Conservation (phyloP, 352 stramenopile genomes). For the Phytopythium aichiense region DNA sequence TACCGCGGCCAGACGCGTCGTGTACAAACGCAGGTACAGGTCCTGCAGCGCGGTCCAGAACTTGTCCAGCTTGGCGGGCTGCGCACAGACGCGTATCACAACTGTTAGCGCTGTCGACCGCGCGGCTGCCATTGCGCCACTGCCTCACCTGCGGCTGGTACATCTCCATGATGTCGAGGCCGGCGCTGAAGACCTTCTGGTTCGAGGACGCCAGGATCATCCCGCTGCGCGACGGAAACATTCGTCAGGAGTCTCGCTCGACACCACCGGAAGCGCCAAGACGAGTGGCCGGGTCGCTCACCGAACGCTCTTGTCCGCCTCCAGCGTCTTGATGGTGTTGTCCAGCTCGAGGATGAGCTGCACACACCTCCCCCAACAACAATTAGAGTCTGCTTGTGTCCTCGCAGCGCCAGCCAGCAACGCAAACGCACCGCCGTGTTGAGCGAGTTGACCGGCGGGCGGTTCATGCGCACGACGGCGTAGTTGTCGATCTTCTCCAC, state of each 20-base stretch:
- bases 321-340: conserved; percentile 62
- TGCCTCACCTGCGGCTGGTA: conserved; percentile 72
- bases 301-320: conserved; percentile 73
- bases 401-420: background rate
- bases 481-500: conserved; percentile 73
- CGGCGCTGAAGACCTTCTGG: conserved; percentile 88
- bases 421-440: conserved; percentile 45
- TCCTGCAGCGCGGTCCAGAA: conserved; percentile 94
- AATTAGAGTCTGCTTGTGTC: background rate
- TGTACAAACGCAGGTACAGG: conserved; percentile 92
- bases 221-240: conserved; percentile 25
- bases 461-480: conserved; percentile 77
- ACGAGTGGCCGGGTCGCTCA: conserved; percentile 13
- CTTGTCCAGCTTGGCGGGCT: conserved; percentile 55
- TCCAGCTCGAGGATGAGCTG: conserved; percentile 71
- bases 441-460: conserved; percentile 76
- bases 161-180: conserved; percentile 92
- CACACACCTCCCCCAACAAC: background rate
- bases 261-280: no score
- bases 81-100: background rate
- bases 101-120: background rate
- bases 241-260: background rate
- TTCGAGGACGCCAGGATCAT: conserved; percentile 77
- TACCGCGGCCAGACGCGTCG: conserved; percentile 80
- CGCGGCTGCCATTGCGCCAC: no score